These are phyloP conservation scores for Schwanniomyces sp. DNA, from an alignment of 805 yeast genomes.

Conservation along the genomic window DNA sequence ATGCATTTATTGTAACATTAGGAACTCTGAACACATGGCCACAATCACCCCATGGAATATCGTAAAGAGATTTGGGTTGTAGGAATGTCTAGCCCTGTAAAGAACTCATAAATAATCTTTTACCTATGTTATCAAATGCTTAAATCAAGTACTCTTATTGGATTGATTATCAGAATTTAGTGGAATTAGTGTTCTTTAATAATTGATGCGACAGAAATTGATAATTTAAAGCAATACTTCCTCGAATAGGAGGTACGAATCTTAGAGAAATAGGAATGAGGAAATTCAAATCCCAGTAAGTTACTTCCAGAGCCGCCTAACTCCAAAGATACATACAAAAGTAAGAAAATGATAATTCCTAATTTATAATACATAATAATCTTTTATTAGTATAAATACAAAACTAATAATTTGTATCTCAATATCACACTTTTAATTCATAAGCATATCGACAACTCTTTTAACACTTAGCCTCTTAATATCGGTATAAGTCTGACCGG, in stretches of 20 bases:
- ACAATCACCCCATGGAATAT: background rate
- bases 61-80: background rate
- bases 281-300: slow-evolving; percentile 28
- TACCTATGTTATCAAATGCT: no score
- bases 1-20: background rate
- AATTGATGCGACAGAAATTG: slow-evolving; percentile 26
- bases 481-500: slow-evolving; percentile 96
- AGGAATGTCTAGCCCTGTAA: background rate
- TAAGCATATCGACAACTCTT: slow-evolving; percentile 85
- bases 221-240: slow-evolving; percentile 28
- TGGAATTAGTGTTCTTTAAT: slow-evolving; percentile 24
- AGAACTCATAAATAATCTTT: background rate
- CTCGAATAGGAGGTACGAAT: slow-evolving; percentile 36
- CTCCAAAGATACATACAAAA: background rate
- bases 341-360: background rate
- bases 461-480: slow-evolving; percentile 85
- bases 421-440: slow-evolving; percentile 43
- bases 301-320: slow-evolving; percentile 19
- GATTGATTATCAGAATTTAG: slow-evolving; percentile 27
- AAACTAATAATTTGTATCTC: no score
- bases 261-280: no score
- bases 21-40: background rate
- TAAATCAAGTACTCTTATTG: slow-evolving; percentile 13
- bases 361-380: background rate
- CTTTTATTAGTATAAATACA: no score